Conservation (phyloP, 306 rosid species). For the Prunus mume region DNA sequence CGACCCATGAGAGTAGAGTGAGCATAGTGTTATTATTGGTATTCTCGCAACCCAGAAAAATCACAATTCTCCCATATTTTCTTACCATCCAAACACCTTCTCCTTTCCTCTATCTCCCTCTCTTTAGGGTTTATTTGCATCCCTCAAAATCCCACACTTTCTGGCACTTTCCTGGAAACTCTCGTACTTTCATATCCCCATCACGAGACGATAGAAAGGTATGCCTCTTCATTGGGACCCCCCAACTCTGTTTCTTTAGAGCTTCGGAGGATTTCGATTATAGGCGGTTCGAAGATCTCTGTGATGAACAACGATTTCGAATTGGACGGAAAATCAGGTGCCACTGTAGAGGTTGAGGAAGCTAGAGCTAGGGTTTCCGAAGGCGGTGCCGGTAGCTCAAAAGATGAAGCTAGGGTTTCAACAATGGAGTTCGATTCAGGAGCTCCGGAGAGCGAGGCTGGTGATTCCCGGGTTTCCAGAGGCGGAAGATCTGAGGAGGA, state of each 20-base stretch:
- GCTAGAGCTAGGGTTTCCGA: constrained; percentile 25
- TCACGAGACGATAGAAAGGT: constrained; percentile 8
- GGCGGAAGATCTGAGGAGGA: constrained; percentile 38
- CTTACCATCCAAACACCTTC: constrained; percentile 31
- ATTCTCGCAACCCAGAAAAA: constrained; percentile 14
- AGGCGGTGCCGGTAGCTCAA: constrained; percentile 22
- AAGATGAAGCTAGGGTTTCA: constrained; percentile 41
- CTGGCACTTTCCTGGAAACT: not conserved
- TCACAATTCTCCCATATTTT: constrained; percentile 14
- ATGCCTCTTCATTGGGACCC: constrained; percentile 18
- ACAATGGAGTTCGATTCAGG: constrained; percentile 37
- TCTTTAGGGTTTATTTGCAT: constrained; percentile 28
- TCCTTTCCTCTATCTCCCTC: constrained; percentile 15
- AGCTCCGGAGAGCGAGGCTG: constrained; percentile 33
- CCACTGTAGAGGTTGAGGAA: constrained; percentile 23
- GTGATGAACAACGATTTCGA: constrained; percentile 54
- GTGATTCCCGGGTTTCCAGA: constrained; percentile 26
- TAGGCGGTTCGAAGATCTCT: constrained; percentile 25
- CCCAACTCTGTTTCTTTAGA: constrained; percentile 26
- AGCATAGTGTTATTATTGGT: not conserved
- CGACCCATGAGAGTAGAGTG: not conserved
- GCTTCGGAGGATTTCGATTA: constrained; percentile 20
- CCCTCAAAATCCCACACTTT: constrained; percentile 5
- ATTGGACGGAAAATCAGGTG: constrained; percentile 31
- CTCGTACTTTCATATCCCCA: no score